Evolutionary conservation across 2,329 filamentous ascomycete species (phyloP).

Genomic region (Monascus ruber): DNA sequence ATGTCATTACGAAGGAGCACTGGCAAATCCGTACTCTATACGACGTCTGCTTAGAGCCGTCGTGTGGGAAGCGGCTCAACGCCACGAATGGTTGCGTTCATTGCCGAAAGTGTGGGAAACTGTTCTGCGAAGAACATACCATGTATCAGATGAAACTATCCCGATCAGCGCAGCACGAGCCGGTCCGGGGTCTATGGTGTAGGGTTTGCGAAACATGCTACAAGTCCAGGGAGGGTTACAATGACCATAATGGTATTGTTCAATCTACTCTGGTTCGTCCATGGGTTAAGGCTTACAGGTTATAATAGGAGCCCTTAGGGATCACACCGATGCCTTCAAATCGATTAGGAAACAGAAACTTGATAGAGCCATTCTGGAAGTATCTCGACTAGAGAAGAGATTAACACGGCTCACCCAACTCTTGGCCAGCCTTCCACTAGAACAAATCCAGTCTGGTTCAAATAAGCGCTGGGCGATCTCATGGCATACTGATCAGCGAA

Average conservation of each 20-base stretch:
- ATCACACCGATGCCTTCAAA: conserved; percentile 62
- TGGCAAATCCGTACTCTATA: conserved; percentile 70
- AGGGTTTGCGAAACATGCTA: conserved; percentile 98
- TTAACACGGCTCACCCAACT: conserved; percentile 81
- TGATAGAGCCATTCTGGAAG: conserved; percentile 76
- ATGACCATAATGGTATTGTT: conserved; percentile 58
- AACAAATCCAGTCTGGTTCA: conserved; percentile 44
- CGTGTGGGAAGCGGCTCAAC: conserved; percentile 70
- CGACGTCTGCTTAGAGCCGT: conserved; percentile 77
- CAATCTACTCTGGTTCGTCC: neutral
- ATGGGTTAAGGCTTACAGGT: neutral
- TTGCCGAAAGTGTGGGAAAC: conserved; percentile 79
- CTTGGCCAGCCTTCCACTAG: conserved; percentile 62
- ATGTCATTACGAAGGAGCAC: conserved; percentile 74
- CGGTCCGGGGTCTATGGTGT: conserved; percentile 82
- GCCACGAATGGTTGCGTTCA: conserved; percentile 76
- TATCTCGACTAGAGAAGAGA: conserved; percentile 81
- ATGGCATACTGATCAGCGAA: conserved; percentile 63
- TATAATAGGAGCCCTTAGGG: conserved; percentile 46
- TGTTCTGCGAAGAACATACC: conserved; percentile 96
- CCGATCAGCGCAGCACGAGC: conserved; percentile 77
- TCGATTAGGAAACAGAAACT: conserved; percentile 63
- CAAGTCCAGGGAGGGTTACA: conserved; percentile 91
- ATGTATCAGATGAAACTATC: conserved; percentile 99
- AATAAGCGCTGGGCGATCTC: conserved; percentile 42